Evolutionary conservation across 2,329 filamentous ascomycete species (phyloP).

Genomic region (Neopestalotiopsis clavispora): DNA sequence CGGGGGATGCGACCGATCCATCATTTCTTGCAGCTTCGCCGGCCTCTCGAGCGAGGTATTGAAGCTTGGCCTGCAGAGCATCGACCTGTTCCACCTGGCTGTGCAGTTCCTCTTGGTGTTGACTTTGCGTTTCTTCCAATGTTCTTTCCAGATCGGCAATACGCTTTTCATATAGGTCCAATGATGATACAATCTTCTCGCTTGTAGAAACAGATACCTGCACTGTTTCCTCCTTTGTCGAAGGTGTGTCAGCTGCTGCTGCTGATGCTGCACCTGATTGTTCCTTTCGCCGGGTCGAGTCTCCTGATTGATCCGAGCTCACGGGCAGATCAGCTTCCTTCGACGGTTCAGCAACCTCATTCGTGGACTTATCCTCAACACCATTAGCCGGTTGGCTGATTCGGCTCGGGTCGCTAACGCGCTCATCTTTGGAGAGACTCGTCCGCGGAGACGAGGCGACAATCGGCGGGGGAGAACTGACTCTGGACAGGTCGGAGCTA

Average conservation of each 20-base stretch:
- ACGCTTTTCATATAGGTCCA: conserved; percentile 44
- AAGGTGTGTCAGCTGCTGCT: background rate
- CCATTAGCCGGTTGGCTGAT: background rate
- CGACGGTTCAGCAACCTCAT: background rate
- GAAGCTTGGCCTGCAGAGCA: conserved; percentile 86
- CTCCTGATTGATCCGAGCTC: conserved; percentile 19
- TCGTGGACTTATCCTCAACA: background rate
- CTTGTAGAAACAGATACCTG: conserved; percentile 18
- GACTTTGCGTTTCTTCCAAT: conserved; percentile 46
- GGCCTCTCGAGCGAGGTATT: conserved; percentile 83
- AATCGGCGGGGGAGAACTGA: conserved; percentile 13
- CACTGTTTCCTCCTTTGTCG: conserved; percentile 15
- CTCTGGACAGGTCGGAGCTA: conserved; percentile 42
- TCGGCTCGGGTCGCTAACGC: background rate
- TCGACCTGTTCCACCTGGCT: conserved; percentile 89
- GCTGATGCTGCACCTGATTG: conserved; percentile 2
- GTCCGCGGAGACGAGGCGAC: conserved; percentile 23
- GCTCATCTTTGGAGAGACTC: conserved; percentile 28
- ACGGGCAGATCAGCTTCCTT: conserved; percentile 14
- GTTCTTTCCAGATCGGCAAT: conserved; percentile 42
- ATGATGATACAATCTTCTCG: conserved; percentile 22
- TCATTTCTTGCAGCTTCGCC: conserved; percentile 75
- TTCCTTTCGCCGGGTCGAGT: conserved; percentile 25
- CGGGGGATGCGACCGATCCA: conserved; percentile 63
- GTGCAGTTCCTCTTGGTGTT: conserved; percentile 82